Base-by-base conservation (phyloP, 331 rosid species). In the Rhamnella rubrinervis region DNA sequence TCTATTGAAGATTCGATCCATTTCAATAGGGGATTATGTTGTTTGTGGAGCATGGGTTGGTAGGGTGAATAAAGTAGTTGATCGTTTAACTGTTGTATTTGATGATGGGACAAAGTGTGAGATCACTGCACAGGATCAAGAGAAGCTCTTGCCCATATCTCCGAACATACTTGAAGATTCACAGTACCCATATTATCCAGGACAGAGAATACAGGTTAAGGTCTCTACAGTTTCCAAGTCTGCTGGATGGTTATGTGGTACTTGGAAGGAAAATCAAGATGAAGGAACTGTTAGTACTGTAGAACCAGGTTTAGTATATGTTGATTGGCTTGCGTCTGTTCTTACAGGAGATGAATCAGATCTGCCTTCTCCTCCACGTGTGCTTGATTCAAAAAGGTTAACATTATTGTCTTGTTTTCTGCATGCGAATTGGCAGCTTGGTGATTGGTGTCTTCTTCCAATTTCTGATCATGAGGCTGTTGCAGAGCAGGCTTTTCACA, bases 121-220 rank as follows among this genome's bases (percentile, higher is more conserved):
- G 71, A 79, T 91, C 76, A 77, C 68, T 68, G 79, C 86, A 46
- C 77, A 73, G 63, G 93, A 87, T 74, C 88, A 73, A 65, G 96
- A 85, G 40, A 89, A 78, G 81, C 77, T 91, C 72, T 59, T 77
- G 52, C 96, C 99, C 4, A 15, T 86, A 68, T 80, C 85, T 71
- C 84, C 75, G 51, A 80, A 83, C 81, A 69, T 81, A 61, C 90
- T 95, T 60, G 96, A 95, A 67, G 99, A 95, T 76, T 78, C 83
- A 9, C 97, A 89, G 80, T 95, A 80, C 76, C 96, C 96, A 52
- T 91, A 86, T 63, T 95, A 89, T 80, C 99, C 97, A 39, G 99
- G 99, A 59, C 99, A 84, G 79, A 95, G 96, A 86, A 96, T 95
- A 56, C 77, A 77, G 79, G 81, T 92, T 57, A 78, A 80, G 77